These are phyloP conservation scores for Bipolaris cookei DNA, from an alignment of 2,329 filamentous ascomycete species.

Conservation along the genomic window DNA sequence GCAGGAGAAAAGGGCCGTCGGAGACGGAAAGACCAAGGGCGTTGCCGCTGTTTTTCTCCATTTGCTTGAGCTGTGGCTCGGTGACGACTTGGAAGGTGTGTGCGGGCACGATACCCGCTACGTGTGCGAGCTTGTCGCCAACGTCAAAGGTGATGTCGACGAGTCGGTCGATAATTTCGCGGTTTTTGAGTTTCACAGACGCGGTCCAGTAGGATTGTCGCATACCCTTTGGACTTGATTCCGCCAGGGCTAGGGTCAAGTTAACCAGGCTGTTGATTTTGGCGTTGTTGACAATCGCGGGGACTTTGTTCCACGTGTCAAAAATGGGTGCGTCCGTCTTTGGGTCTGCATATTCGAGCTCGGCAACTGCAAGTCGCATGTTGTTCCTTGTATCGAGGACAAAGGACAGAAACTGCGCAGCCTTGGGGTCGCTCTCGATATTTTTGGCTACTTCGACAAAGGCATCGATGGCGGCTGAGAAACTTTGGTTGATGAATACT, in stretches of 20 bases:
- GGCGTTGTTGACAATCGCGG: conserved; percentile 22
- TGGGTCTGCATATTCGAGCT: conserved; percentile 14
- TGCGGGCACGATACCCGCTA: conserved; percentile 19
- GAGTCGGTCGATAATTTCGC: conserved; percentile 14
- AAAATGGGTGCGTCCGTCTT: conserved; percentile 8
- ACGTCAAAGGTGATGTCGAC: conserved; percentile 22
- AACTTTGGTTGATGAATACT: conserved; percentile 13
- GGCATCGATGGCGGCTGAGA: conserved; percentile 26
- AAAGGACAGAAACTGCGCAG: conserved; percentile 8
- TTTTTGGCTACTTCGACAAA: conserved; percentile 15
- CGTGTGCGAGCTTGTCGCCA: conserved; percentile 6
- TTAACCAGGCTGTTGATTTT: conserved; percentile 24
- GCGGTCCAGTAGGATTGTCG: conserved; percentile 31
- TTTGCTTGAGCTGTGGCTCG: conserved; percentile 17
- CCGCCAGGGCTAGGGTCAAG: conserved; percentile 21
- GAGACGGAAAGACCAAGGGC: conserved; percentile 23
- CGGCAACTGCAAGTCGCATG: neutral
- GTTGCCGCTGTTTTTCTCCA: conserved; percentile 32
- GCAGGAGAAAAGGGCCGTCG: conserved; percentile 18
- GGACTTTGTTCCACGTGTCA: conserved; percentile 9
- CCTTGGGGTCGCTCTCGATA: conserved; percentile 7
- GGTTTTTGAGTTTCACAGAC: conserved; percentile 25
- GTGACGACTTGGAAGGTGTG: conserved; percentile 30
- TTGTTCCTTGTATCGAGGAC: neutral
- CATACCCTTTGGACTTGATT: conserved; percentile 13